Conservation (phyloP, 192 early-diverging fungal species). For the Backusella morwellensis region DNA sequence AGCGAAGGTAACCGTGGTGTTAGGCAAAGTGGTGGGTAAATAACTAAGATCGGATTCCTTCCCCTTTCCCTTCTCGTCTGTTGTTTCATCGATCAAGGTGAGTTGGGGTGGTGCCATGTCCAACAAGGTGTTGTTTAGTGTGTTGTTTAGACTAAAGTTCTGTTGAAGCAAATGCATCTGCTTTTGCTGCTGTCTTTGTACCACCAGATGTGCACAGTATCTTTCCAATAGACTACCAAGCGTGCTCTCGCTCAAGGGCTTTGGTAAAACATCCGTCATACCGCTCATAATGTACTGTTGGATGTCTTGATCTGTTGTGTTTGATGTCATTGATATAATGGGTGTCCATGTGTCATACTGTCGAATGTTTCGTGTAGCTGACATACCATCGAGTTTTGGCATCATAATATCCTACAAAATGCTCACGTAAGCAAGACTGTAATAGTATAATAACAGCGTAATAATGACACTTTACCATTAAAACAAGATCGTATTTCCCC, state of each 20-base stretch:
- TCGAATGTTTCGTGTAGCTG: slow-evolving; percentile 65
- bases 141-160: slow-evolving; percentile 7
- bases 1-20: not conserved
- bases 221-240: slow-evolving; percentile 55
- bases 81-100: not conserved
- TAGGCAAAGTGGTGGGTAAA: not conserved
- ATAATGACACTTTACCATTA: slow-evolving; percentile 50
- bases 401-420: slow-evolving; percentile 62
- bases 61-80: not conserved
- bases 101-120: not conserved
- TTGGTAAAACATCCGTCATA: slow-evolving; percentile 73
- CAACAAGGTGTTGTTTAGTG: not conserved
- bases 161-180: slow-evolving; percentile 10
- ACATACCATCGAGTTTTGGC: slow-evolving; percentile 70
- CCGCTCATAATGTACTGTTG: slow-evolving; percentile 60
- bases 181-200: slow-evolving; percentile 7
- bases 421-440: too few relatives aligned
- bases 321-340: slow-evolving; percentile 77
- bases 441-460: not conserved
- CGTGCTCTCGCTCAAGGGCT: slow-evolving; percentile 53
- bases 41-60: not conserved
- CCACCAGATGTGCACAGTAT: slow-evolving; percentile 49
- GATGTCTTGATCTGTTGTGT: slow-evolving; percentile 60
- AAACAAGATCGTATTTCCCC: slow-evolving; percentile 69
- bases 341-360: slow-evolving; percentile 66